phyloP scores from a whole-genome alignment of 1,139 yeast genomes.

The Debaryomycetaceae sp. region DNA sequence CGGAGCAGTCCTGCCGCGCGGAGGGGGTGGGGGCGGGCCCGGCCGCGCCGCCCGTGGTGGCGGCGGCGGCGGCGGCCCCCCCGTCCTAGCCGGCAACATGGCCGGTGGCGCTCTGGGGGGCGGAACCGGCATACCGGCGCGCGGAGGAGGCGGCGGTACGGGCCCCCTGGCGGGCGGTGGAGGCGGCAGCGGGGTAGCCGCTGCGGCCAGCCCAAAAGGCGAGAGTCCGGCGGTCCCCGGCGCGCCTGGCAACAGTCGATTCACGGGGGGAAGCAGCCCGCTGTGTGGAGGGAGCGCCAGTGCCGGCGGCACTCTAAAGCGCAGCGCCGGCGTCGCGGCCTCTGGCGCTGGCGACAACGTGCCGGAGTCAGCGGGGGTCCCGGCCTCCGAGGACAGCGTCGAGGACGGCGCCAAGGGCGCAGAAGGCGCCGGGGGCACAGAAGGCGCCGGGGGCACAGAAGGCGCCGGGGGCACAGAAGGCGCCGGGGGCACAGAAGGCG shows the following conservation, averaged over 20 bases:
- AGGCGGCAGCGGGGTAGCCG: conserved; percentile 15
- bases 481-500: conserved; percentile 5
- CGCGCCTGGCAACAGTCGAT: conserved; percentile 6
- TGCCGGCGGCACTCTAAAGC: conserved; percentile 25
- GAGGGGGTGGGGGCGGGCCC: conserved; percentile 23
- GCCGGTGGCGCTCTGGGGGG: conserved; percentile 19
- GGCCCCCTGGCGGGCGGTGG: conserved; percentile 15
- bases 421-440: conserved; percentile 10
- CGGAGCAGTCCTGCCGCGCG: conserved; percentile 14
- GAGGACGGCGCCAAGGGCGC: conserved; percentile 12
- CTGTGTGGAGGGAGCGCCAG: conserved; percentile 8
- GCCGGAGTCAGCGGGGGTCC: too few species aligned
- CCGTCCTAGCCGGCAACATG: conserved; percentile 28
- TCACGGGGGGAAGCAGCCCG: conserved; percentile 8
- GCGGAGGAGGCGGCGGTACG: conserved; percentile 28
- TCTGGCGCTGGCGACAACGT: conserved; percentile 8
- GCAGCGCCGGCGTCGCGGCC: conserved; percentile 15
- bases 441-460: conserved; percentile 5
- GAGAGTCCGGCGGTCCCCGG: conserved; percentile 6
- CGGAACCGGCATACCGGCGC: conserved; percentile 10
- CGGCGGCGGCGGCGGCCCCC: conserved; percentile 20
- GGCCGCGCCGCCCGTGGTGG: conserved; percentile 20
- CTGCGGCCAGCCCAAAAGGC: conserved; percentile 13
- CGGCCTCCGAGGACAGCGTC: too few species aligned
- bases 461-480: conserved; percentile 13